Evolutionary conservation across 805 yeast species (phyloP), one percentile per base, ranked within the genome.

Genomic region (Barnettozyma pratensis): DNA sequence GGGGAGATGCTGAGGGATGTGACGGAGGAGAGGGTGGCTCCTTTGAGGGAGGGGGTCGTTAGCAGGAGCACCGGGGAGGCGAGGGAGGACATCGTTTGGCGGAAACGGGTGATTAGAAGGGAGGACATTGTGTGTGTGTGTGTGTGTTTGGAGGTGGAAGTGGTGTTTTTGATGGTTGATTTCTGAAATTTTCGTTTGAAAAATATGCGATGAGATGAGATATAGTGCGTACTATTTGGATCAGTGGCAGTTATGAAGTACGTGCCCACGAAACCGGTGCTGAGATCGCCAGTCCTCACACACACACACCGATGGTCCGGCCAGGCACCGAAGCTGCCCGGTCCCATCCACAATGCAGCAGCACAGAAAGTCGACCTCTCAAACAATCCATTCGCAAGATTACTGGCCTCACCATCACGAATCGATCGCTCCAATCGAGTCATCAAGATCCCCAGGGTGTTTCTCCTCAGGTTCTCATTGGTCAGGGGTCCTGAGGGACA

Each of bases 1-100:
- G 97, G 97, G 42, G 75, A 72, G 30, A 90, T 77, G 0, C 96
- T 82, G 11, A 92, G 68, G 1, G 97, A 90, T 10, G 88, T 79
- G 40, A 90, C 87, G 1, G 96, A 88, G 3, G 96, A 86, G 2
- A 92, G 70, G 0, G 97, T 89, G 72, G 87, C 80, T 0, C 97
- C 97, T 65, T 76, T 85, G 37, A 73, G 50, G 30, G 54, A 40
- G 3, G 82, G 75, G 4, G 80, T 68, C 1, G 88, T 83, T 30
- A 83, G 62, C 19, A 83, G 73, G 78, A 81, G 76, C 3, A 83
- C 85, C 45, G 77, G 77, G 14, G 70, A 66, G 1, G 78, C 75
- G 37, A 76, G 67, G 34, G 73, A 68, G 30, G 75, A 63, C 81
- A 76, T 73, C 19, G 72, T 66, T 45, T 66, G 69, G 32, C 65